Evolutionary conservation across 768 basidiomycete genomes (phyloP).

Genomic region (Suillus spraguei): DNA sequence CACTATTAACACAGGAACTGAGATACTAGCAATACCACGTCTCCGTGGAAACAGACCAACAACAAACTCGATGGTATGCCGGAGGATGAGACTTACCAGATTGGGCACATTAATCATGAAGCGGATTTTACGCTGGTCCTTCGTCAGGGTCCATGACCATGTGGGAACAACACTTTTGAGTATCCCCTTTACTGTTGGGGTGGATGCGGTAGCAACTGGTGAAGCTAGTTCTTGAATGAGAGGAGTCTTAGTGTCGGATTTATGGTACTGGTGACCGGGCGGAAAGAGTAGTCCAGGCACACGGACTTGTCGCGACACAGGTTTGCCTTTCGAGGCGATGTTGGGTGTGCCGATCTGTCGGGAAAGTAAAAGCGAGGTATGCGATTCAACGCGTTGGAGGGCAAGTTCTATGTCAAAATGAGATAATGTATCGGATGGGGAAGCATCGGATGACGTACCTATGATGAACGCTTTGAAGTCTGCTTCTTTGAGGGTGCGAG

Average conservation of each 20-base stretch:
- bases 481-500: conserved; percentile 57
- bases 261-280: conserved; percentile 22
- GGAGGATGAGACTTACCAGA: conserved; percentile 48
- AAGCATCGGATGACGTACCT: conserved; percentile 44
- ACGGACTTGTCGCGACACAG: conserved; percentile 55
- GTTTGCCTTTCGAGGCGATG: conserved; percentile 75
- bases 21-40: not conserved
- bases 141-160: conserved; percentile 55
- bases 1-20: conserved; percentile 12
- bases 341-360: conserved; percentile 75
- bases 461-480: conserved; percentile 72
- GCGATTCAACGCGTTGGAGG: conserved; percentile 66
- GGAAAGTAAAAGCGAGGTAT: conserved; percentile 61
- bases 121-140: conserved; percentile 42
- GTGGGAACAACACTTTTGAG: conserved; percentile 41
- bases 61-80: not conserved
- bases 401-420: conserved; percentile 54
- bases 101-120: conserved; percentile 57
- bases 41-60: conserved; percentile 12
- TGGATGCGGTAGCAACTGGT: conserved; percentile 42
- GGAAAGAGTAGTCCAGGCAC: conserved; percentile 51
- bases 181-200: conserved; percentile 42
- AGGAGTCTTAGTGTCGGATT: conserved; percentile 8
- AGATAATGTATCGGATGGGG: conserved; percentile 16
- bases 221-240: conserved; percentile 37